Conservation (phyloP, 805 yeast genomes). For the Zygosaccharomyces bisporus region DNA sequence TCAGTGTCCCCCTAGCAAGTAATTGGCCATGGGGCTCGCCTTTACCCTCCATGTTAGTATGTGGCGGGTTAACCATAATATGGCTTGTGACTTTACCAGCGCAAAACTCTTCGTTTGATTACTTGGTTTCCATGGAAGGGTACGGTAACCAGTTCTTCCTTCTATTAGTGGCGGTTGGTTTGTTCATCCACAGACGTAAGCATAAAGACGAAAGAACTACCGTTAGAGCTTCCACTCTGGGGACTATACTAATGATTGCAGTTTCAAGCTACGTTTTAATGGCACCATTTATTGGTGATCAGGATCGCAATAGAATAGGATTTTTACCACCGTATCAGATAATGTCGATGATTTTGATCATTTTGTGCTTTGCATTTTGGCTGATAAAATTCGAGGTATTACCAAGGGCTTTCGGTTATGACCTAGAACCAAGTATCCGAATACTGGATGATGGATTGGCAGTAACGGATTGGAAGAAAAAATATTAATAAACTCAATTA, state of each 20-base stretch:
- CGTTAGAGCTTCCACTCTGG: constrained; percentile 48
- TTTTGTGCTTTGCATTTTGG: constrained; percentile 54
- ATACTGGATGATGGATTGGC: constrained; percentile 54
- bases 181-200: constrained; percentile 50
- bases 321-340: constrained; percentile 39
- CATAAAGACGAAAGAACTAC: constrained; percentile 48
- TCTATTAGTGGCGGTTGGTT: constrained; percentile 52
- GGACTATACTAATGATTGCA: constrained; percentile 44
- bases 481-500: no score
- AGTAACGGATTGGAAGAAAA: constrained; percentile 53
- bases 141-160: constrained; percentile 48
- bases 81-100: constrained; percentile 38
- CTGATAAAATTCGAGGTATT: constrained; percentile 44
- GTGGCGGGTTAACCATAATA: constrained; percentile 32
- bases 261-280: constrained; percentile 48
- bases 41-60: constrained; percentile 43
- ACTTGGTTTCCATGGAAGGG: constrained; percentile 45
- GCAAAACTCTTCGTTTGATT: constrained; percentile 39
- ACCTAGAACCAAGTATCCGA: constrained; percentile 40
- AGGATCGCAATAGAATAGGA: constrained; percentile 22
- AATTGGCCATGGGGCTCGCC: constrained; percentile 59
- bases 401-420: constrained; percentile 48
- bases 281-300: constrained; percentile 41
- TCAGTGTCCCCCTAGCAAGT: constrained; percentile 47
- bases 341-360: constrained; percentile 42